phyloP scores from a whole-genome alignment of 1,139 yeast genomes.

The Zygoascus hellenicus region DNA sequence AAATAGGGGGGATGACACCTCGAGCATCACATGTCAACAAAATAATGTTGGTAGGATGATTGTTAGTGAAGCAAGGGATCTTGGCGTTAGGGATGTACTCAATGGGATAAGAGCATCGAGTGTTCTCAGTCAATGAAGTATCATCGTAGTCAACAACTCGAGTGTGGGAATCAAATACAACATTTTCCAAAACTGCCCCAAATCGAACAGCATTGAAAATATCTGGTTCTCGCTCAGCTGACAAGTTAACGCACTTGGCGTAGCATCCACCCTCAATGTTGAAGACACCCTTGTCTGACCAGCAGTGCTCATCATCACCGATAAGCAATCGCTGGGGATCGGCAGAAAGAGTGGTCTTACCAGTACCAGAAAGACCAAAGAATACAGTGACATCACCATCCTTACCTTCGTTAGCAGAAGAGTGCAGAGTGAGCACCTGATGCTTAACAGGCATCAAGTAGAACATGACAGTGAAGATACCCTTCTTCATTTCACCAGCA shows the following conservation, averaged over 20 bases:
- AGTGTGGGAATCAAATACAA: conserved; percentile 71
- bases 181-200: conserved; percentile 93
- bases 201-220: conserved; percentile 91
- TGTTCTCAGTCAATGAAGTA: conserved; percentile 80
- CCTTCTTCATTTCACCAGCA: conserved; percentile 99
- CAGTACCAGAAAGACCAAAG: conserved; percentile 97
- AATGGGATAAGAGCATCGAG: conserved; percentile 98
- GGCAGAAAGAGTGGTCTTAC: conserved; percentile 95
- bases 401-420: conserved; percentile 89
- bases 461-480: conserved; percentile 98
- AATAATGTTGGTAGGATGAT: conserved; percentile 89
- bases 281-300: conserved; percentile 98
- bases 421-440: conserved; percentile 87
- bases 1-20: conserved; percentile 96
- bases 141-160: conserved; percentile 85
- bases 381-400: conserved; percentile 83
- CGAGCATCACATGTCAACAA: conserved; percentile 96
- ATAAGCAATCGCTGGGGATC: conserved; percentile 91
- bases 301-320: conserved; percentile 99
- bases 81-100: conserved; percentile 95
- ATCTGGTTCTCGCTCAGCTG: conserved; percentile 94
- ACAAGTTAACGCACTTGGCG: conserved; percentile 91
- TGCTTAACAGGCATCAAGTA: conserved; percentile 96
- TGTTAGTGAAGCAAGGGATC: conserved; percentile 86
- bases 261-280: conserved; percentile 99